phyloP scores from a whole-genome alignment of 2,329 filamentous ascomycete species.

The Xylariaceae sp. region DNA sequence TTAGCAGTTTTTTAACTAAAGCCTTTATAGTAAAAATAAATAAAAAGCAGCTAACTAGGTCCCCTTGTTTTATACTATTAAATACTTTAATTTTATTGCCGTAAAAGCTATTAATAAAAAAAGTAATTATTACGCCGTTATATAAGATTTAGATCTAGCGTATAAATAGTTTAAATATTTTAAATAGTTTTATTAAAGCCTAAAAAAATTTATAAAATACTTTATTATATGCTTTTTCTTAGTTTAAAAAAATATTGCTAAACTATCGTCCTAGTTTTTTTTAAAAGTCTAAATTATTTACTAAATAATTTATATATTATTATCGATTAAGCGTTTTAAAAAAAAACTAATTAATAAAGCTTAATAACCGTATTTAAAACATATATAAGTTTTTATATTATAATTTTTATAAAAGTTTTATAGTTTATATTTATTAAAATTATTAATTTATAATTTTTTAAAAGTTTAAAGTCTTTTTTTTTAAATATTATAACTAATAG shows the following conservation, averaged over 20 bases:
- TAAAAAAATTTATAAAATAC: not conserved
- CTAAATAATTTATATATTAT: constrained; percentile 2
- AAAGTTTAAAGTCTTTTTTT: not conserved
- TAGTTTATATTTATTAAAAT: constrained; percentile 5
- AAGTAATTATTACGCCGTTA: not conserved
- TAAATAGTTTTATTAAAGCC: not conserved
- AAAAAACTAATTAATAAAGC: not conserved
- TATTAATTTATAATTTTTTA: constrained; percentile 1
- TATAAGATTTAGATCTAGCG: not conserved
- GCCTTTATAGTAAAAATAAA: constrained; percentile 1
- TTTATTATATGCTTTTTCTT: constrained; percentile 1
- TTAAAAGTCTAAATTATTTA: not conserved
- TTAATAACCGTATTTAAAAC: not conserved
- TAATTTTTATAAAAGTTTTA: constrained; percentile 4
- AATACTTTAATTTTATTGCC: not conserved
- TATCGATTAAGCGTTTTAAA: not conserved
- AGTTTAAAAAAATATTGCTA: not conserved
- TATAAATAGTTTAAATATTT: not conserved
- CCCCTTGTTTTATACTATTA: not conserved
- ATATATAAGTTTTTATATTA: constrained; percentile 1
- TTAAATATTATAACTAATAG: constrained; percentile 1
- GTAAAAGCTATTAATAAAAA: constrained; percentile 1
- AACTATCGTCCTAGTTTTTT: not conserved
- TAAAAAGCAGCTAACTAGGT: not conserved
- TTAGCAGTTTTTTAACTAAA: not conserved